phyloP scores from a whole-genome alignment of 2,329 filamentous ascomycete species.

The Clonostachys sp. region DNA sequence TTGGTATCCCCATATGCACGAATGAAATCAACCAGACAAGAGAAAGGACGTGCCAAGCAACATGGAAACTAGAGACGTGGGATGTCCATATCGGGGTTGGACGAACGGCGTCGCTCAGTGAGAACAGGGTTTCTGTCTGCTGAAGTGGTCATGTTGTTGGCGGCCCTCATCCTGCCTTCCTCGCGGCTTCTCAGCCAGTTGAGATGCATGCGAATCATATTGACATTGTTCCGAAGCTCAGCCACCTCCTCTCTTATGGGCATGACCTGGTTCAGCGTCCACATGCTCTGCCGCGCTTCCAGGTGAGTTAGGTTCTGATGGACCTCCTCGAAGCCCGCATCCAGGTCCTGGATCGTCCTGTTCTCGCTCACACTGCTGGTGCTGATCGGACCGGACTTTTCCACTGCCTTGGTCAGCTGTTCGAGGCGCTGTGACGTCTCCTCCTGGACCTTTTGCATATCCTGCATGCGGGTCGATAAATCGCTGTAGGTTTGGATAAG shows the following conservation, averaged over 20 bases:
- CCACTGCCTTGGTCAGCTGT: slow-evolving; percentile 36
- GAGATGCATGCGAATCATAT: slow-evolving; percentile 55
- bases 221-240: slow-evolving; percentile 52
- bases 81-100: slow-evolving; percentile 27
- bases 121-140: slow-evolving; percentile 15
- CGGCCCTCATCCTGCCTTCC: slow-evolving; percentile 33
- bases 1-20: too few relatives aligned
- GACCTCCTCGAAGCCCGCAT: slow-evolving; percentile 47
- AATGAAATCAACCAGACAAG: too few relatives aligned
- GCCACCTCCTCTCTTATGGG: slow-evolving; percentile 59
- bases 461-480: slow-evolving; percentile 25
- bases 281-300: slow-evolving; percentile 55
- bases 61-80: slow-evolving; percentile 14
- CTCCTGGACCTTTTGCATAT: slow-evolving; percentile 24
- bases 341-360: slow-evolving; percentile 34
- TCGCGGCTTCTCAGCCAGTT: slow-evolving; percentile 49
- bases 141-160: slow-evolving; percentile 17
- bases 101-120: slow-evolving; percentile 28
- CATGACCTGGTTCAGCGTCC: slow-evolving; percentile 57
- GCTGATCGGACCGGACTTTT: slow-evolving; percentile 13
- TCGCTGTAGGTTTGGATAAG: slow-evolving; percentile 37
- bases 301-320: slow-evolving; percentile 53
- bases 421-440: slow-evolving; percentile 22
- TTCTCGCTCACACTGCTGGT: slow-evolving; percentile 45
- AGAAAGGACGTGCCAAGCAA: too few relatives aligned